Percentiles rank a stretch among this genome's conserved stretches.
Evolutionary conservation across 2,329 filamentous ascomycete genomes (phyloP).

Genomic region (Septoria linicola): DNA sequence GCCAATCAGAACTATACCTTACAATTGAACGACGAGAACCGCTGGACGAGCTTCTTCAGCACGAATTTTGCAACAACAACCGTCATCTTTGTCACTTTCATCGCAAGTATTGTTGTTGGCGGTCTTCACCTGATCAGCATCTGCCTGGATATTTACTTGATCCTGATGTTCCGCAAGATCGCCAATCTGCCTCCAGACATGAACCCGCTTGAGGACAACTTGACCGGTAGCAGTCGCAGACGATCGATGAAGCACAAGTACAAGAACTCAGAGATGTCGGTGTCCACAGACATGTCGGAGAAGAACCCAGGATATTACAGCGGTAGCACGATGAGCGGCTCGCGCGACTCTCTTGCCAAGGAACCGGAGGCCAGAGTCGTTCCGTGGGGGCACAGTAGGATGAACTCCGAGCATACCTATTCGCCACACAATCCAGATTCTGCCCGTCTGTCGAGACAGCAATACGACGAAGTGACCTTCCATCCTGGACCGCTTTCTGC

Average conservation of each 20-base stretch:
- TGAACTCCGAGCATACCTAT: constrained; percentile 60
- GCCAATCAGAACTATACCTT: constrained; percentile 53
- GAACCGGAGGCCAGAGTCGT: constrained; percentile 54
- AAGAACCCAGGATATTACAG: constrained; percentile 59
- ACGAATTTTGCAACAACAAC: constrained; percentile 59
- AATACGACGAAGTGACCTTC: constrained; percentile 44
- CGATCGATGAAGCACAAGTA: constrained; percentile 66
- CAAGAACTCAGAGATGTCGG: constrained; percentile 57
- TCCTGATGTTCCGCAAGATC: constrained; percentile 78
- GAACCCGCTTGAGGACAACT: constrained; percentile 85
- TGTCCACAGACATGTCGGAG: constrained; percentile 43
- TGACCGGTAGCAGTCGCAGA: constrained; percentile 63
- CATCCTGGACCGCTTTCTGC: constrained; percentile 37
- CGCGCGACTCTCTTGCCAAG: constrained; percentile 41
- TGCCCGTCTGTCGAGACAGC: constrained; percentile 54
- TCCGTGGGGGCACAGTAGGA: constrained; percentile 77
- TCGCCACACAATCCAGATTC: constrained; percentile 52
- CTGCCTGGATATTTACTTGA: constrained; percentile 70
- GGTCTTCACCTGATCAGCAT: constrained; percentile 71
- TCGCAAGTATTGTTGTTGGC: constrained; percentile 62
- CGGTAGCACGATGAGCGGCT: constrained; percentile 46
- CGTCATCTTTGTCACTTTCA: constrained; percentile 62
- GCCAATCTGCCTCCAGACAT: constrained; percentile 81
- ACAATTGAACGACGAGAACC: constrained; percentile 45
- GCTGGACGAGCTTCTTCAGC: constrained; percentile 70